These are phyloP conservation scores for Lasiodiplodia theobromae DNA, from an alignment of 2,329 filamentous ascomycete genomes.

Conservation along the genomic window DNA sequence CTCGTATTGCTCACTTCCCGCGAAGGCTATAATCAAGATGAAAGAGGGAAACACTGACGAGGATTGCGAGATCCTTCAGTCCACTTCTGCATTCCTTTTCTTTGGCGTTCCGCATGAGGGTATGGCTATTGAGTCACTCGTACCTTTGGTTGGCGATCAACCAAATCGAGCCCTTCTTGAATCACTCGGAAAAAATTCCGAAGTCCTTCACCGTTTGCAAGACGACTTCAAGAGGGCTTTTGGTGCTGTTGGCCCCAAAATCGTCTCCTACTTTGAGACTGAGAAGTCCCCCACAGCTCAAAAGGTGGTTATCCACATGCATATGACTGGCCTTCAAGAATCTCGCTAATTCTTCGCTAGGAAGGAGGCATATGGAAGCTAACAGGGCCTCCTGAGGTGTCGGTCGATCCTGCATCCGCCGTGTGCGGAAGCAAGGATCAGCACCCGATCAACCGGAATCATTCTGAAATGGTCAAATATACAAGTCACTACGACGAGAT, in stretches of 20 bases:
- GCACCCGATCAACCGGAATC: background rate
- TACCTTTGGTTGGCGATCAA: constrained; percentile 12
- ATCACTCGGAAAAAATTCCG: background rate
- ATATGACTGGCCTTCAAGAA: background rate
- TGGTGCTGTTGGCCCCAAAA: background rate
- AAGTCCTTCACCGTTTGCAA: background rate
- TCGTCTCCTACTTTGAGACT: constrained; percentile 15
- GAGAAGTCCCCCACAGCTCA: constrained; percentile 6
- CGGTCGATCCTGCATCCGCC: background rate
- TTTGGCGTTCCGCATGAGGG: constrained; percentile 13
- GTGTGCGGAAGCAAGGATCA: background rate
- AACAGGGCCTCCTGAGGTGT: background rate
- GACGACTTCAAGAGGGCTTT: background rate
- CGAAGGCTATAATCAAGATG: background rate
- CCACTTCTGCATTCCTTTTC: background rate
- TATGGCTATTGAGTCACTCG: background rate
- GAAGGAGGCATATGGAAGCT: background rate
- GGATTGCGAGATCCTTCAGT: background rate
- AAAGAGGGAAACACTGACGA: background rate
- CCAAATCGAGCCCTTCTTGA: constrained; percentile 10
- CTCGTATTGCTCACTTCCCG: background rate
- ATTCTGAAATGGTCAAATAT: constrained; percentile 19
- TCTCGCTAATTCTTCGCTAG: background rate
- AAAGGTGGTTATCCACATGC: background rate
- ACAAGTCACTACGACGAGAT: background rate